These are phyloP conservation scores for Pouteria campechiana DNA, from an alignment of 179 eudicot genomes.

Conservation along the genomic window DNA sequence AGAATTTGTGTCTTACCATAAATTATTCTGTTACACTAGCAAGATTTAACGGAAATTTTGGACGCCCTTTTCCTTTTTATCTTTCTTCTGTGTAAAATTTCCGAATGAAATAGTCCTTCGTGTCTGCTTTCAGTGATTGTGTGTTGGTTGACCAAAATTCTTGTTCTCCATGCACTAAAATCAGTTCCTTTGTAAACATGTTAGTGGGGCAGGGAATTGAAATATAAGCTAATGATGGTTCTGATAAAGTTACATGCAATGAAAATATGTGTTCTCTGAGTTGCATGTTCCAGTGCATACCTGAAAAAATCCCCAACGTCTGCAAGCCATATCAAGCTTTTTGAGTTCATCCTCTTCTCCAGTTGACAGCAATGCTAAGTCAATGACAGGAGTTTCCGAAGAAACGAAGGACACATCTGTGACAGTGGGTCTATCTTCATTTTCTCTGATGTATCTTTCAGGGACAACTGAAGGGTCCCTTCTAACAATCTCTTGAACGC, in stretches of 20 bases:
- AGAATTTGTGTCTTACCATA: too few species aligned
- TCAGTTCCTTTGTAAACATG: not conserved
- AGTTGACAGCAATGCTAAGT: conserved; percentile 7
- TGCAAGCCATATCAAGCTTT: conserved; percentile 8
- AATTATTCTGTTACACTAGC: too few species aligned
- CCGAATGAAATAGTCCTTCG: too few species aligned
- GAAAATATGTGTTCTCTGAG: not conserved
- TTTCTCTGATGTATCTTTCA: not conserved
- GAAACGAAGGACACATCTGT: not conserved
- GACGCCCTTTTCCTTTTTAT: too few species aligned
- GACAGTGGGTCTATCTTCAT: not conserved
- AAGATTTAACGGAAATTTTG: too few species aligned
- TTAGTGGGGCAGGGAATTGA: not conserved
- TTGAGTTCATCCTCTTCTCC: conserved; percentile 5
- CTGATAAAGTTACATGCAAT: not conserved
- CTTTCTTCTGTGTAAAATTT: too few species aligned
- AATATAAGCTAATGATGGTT: not conserved
- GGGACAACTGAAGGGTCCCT: conserved; percentile 9
- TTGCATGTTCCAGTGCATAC: not conserved
- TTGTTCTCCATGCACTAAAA: not conserved
- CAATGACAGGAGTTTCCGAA: conserved; percentile 3
- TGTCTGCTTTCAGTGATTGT: not conserved
- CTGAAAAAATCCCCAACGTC: conserved; percentile 8
- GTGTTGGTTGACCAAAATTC: not conserved
- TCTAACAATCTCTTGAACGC: conserved; percentile 11